A percentile compares a stretch with the other conserved stretches of the same genome.
Conservation (phyloP, 2,329 filamentous ascomycete genomes). For the Parasarocladium wereldwijsianum region DNA sequence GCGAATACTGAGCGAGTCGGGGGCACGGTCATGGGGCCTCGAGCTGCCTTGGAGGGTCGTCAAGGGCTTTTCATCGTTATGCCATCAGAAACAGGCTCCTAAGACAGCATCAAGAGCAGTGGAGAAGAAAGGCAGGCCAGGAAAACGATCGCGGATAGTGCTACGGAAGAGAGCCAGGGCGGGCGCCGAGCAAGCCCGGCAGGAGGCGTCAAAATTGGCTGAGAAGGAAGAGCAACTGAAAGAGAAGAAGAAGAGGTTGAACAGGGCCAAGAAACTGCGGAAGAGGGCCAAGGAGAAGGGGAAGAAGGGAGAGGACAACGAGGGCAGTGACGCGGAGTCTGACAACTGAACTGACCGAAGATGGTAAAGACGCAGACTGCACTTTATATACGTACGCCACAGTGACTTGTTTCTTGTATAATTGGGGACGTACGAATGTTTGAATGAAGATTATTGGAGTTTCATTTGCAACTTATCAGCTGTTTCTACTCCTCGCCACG, state of each 20-base stretch:
- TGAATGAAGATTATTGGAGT: too few species aligned
- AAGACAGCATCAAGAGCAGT: constrained; percentile 7
- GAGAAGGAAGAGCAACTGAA: constrained; percentile 40
- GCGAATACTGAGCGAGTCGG: constrained; percentile 30
- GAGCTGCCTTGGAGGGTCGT: constrained; percentile 47
- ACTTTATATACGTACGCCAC: too few species aligned
- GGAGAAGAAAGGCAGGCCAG: constrained; percentile 27
- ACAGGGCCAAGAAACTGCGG: constrained; percentile 44
- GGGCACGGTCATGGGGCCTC: constrained; percentile 36
- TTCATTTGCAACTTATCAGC: too few species aligned
- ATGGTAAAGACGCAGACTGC: too few species aligned
- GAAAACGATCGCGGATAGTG: constrained; percentile 44
- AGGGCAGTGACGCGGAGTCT: constrained; percentile 11
- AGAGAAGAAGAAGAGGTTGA: constrained; percentile 47
- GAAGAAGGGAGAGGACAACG: constrained; percentile 25
- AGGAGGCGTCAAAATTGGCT: constrained; percentile 21
- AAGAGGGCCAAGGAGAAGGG: constrained; percentile 41
- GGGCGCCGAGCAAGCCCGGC: constrained; percentile 23
- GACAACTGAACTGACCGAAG: constrained; percentile 9
- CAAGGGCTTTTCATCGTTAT: constrained; percentile 1
- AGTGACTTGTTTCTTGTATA: too few species aligned
- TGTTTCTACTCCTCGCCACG: too few species aligned
- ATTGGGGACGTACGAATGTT: too few species aligned
- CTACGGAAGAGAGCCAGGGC: constrained; percentile 29
- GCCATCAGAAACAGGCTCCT: constrained; percentile 13